Conservation (phyloP, 257 asterid genomes). For the Cruciata laevipes region DNA sequence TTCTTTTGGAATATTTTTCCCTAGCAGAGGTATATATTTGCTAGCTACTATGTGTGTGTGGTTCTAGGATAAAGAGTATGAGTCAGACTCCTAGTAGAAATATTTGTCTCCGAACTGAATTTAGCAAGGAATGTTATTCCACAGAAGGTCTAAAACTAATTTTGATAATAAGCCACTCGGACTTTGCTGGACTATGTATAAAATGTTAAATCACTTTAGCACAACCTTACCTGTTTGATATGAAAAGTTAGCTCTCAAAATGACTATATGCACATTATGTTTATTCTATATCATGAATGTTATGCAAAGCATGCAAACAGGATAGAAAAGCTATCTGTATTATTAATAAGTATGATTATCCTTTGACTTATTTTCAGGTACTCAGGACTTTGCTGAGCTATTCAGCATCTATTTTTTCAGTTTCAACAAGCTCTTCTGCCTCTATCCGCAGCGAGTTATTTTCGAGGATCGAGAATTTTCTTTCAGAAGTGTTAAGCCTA, state of each 20-base stretch:
- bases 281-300: background rate
- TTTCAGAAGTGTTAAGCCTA: conserved; percentile 62
- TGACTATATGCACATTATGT: background rate
- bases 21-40: background rate
- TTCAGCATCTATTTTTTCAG: conserved; percentile 59
- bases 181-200: background rate
- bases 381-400: conserved; percentile 72
- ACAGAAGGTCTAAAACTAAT: background rate
- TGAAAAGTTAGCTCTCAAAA: background rate
- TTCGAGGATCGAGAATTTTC: conserved; percentile 50
- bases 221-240: background rate
- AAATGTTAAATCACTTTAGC: background rate
- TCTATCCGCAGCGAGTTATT: conserved; percentile 44
- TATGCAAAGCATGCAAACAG: background rate
- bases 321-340: background rate
- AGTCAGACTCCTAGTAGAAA: background rate
- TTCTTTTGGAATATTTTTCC: background rate
- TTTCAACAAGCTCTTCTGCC: conserved; percentile 56
- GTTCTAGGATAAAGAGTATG: background rate
- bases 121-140: background rate
- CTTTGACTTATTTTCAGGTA: conserved; percentile 48
- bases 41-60: background rate
- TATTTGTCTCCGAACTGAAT: background rate
- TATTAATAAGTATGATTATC: conserved; percentile 16
- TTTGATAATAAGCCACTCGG: background rate